phyloP scores from a whole-genome alignment of 495 filamentous ascomycete species.

The Hypoxylon lenormandii region DNA sequence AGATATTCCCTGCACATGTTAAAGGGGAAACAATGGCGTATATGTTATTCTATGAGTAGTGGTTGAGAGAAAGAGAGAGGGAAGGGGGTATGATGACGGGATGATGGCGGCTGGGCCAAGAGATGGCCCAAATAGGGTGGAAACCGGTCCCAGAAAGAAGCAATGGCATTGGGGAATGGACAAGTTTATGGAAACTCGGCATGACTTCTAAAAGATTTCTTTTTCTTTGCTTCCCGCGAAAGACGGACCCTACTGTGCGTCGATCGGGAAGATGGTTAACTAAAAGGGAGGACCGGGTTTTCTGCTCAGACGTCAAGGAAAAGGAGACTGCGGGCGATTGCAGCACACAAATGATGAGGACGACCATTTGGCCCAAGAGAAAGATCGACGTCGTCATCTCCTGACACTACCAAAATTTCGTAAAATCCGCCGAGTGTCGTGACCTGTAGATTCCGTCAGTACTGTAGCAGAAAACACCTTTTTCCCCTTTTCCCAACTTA shows the following conservation, averaged over 20 bases:
- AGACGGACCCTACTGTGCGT: constrained; percentile 43
- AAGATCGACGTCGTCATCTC: constrained; percentile 40
- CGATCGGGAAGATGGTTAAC: constrained; percentile 42
- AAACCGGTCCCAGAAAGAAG: constrained; percentile 43
- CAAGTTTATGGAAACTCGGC: constrained; percentile 49
- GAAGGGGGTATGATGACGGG: constrained; percentile 25
- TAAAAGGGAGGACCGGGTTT: constrained; percentile 47
- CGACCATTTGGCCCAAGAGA: constrained; percentile 46
- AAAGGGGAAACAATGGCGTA: constrained; percentile 56
- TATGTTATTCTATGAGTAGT: constrained; percentile 51
- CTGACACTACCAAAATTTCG: constrained; percentile 29
- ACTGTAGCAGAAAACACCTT: constrained; percentile 6
- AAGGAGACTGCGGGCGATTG: constrained; percentile 25
- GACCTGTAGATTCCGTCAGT: constrained; percentile 9
- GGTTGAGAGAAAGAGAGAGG: constrained; percentile 23
- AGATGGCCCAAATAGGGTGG: constrained; percentile 48
- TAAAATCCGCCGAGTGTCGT: constrained; percentile 23
- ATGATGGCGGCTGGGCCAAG: constrained; percentile 38
- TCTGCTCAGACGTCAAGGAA: constrained; percentile 42
- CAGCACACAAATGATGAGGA: constrained; percentile 43
- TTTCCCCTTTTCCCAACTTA: background rate
- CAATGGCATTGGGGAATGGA: constrained; percentile 45
- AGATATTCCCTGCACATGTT: constrained; percentile 51
- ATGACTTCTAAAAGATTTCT: constrained; percentile 54
- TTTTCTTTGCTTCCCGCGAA: constrained; percentile 46